Evolutionary conservation across 768 basidiomycete species (phyloP).

Genomic region (Sporobolomyces phaffii): DNA sequence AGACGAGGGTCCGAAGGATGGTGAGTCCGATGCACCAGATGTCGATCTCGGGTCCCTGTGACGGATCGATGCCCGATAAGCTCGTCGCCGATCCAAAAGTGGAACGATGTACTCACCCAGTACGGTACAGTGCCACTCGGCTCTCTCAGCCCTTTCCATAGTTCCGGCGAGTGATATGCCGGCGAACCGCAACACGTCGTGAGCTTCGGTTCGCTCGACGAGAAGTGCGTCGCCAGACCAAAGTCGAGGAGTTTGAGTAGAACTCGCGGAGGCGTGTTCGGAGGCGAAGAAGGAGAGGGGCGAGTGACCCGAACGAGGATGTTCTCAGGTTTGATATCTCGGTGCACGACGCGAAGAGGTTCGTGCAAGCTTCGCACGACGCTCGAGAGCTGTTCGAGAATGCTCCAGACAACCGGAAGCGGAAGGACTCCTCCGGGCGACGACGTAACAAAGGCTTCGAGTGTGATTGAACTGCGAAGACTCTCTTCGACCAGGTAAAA

Average conservation of each 20-base stretch:
- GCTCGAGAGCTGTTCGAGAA: slow-evolving; percentile 48
- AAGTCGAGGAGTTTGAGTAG: slow-evolving; percentile 49
- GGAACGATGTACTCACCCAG: slow-evolving; percentile 42
- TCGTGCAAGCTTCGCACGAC: slow-evolving; percentile 47
- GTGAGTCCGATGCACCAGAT: slow-evolving; percentile 51
- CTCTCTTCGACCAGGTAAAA: slow-evolving; percentile 49
- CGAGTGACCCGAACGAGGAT: slow-evolving; percentile 39
- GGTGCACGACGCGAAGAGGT: slow-evolving; percentile 40
- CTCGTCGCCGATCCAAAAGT: too few species aligned
- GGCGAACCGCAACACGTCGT: slow-evolving; percentile 50
- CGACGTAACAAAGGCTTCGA: slow-evolving; percentile 44
- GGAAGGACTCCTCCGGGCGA: slow-evolving; percentile 24
- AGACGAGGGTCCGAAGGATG: slow-evolving; percentile 46
- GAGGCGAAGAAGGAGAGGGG: background rate
- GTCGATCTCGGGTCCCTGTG: slow-evolving; percentile 49
- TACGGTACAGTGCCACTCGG: slow-evolving; percentile 47
- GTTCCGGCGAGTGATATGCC: slow-evolving; percentile 48
- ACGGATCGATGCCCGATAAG: background rate
- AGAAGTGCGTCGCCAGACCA: slow-evolving; percentile 50
- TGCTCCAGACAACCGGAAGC: slow-evolving; percentile 32
- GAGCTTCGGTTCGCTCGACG: slow-evolving; percentile 46
- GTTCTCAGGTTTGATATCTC: slow-evolving; percentile 45
- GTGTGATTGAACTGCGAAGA: slow-evolving; percentile 44
- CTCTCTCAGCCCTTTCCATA: slow-evolving; percentile 46
- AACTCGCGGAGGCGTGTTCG: background rate